Base-by-base conservation (phyloP, 139 green algal species). In the Asterochloris erici region DNA sequence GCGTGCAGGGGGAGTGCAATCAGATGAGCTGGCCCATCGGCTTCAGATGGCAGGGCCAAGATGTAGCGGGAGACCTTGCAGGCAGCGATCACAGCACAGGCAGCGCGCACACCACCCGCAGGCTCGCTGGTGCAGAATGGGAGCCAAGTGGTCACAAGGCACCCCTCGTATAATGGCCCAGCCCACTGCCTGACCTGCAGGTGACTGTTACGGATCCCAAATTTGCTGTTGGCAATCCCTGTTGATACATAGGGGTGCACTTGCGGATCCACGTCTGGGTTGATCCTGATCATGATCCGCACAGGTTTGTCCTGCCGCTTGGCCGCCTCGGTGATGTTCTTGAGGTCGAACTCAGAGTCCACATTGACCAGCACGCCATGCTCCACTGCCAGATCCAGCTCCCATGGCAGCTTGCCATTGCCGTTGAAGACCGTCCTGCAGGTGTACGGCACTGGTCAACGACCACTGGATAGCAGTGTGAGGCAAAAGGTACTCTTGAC, bases 181-280 rank as follows among this genome's bases (percentile, higher is more conserved):
- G 62, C 64, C n/a, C 10, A 28, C 10, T 26, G n/a, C 1, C 85
- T 24, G n/a, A 92, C 95, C 86, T 96, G 87, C 69, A 99, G 86
- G 84, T 97, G 92, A 63, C 90, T 95, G 91, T 99, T 99, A 85
- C 96, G 92, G 87, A 99, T 99, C 86, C 96, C 96, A 91, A 99
- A 99, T 92, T 99, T 99, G 88, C 91, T 97, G 86, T 86, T 94
- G 19, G 96, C 95, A 84, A 98, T 89, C 28, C 96, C 96, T 27
- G 96, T 99, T 71, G 94, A 97, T 24, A 99, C 92, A 84, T 99
- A 99, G 23, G 95, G 86, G 89, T 99, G 96, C 79, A 99, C 96
- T 90, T 98, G 91, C 12, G 96, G 96, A 92, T 99, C 96, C 1
- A 99, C 95, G 82, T 99, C 96, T 14, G 96, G 96, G 90, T 99